A percentile compares a stretch with the other conserved stretches of the same genome.
Conservation (phyloP, 495 filamentous ascomycete genomes). For the Neurospora cerealis region DNA sequence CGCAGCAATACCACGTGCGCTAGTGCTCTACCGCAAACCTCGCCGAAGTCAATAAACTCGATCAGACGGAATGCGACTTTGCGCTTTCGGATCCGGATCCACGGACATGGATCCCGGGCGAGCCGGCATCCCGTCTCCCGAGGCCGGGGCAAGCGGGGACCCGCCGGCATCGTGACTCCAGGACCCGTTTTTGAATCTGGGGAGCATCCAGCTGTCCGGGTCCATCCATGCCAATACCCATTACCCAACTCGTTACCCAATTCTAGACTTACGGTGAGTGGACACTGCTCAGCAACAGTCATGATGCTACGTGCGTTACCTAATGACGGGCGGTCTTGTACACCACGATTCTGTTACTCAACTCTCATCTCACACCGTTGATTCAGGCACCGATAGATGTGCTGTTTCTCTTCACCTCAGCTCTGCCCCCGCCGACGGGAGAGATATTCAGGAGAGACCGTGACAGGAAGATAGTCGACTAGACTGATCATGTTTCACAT, state of each 20-base stretch:
- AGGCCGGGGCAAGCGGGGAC: background rate
- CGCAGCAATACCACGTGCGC: background rate
- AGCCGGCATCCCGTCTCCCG: constrained; percentile 1
- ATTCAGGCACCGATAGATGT: background rate
- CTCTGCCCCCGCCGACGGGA: background rate
- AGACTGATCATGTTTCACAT: background rate
- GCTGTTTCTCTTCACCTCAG: background rate
- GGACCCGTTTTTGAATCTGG: background rate
- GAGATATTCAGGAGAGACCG: background rate
- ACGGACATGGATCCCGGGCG: background rate
- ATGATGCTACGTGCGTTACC: background rate
- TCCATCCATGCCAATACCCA: background rate
- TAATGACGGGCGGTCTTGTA: background rate
- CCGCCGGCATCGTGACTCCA: background rate
- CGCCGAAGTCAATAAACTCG: background rate
- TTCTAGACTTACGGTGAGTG: background rate
- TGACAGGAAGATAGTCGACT: background rate
- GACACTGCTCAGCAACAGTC: background rate
- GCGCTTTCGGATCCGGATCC: background rate
- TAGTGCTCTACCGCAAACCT: background rate
- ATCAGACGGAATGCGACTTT: background rate
- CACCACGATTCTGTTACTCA: background rate
- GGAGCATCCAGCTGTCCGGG: background rate
- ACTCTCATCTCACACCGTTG: background rate
- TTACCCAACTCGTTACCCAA: background rate